These are phyloP conservation scores for Salix exigua DNA, from an alignment of 345 rosid genomes.

Conservation along the genomic window DNA sequence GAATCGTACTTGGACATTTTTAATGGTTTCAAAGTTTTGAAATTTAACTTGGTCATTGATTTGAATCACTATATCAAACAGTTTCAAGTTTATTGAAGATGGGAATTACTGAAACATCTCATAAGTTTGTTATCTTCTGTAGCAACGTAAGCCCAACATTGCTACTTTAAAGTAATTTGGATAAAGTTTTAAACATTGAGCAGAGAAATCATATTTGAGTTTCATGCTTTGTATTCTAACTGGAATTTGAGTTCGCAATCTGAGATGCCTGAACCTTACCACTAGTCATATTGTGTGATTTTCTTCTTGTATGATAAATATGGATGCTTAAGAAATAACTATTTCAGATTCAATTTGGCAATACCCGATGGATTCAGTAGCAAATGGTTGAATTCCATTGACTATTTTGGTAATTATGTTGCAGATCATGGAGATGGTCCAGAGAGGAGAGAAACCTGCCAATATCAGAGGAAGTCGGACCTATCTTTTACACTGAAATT, in stretches of 20 bases:
- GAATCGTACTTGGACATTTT: background rate
- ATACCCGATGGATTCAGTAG: conserved; percentile 2
- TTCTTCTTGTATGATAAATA: background rate
- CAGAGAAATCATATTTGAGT: background rate
- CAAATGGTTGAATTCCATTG: background rate
- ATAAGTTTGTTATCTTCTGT: background rate
- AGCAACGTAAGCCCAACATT: background rate
- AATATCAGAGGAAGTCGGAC: conserved; percentile 61
- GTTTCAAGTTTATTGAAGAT: background rate
- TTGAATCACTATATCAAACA: conserved; percentile 4
- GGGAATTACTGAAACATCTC: too few species aligned
- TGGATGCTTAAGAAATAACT: background rate
- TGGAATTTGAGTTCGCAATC: background rate
- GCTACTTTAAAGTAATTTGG: background rate
- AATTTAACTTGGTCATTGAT: background rate
- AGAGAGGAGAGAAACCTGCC: conserved; percentile 91
- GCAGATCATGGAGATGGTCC: conserved; percentile 93
- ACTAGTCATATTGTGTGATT: background rate
- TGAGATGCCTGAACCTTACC: background rate
- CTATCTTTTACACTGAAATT: conserved; percentile 9
- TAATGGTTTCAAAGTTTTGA: background rate
- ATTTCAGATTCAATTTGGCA: background rate
- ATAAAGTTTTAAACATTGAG: background rate
- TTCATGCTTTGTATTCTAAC: background rate
- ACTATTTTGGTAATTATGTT: conserved; percentile 9